phyloP scores from a whole-genome alignment of 257 asterid genomes.

The Nicotiana tomentosiformis region DNA sequence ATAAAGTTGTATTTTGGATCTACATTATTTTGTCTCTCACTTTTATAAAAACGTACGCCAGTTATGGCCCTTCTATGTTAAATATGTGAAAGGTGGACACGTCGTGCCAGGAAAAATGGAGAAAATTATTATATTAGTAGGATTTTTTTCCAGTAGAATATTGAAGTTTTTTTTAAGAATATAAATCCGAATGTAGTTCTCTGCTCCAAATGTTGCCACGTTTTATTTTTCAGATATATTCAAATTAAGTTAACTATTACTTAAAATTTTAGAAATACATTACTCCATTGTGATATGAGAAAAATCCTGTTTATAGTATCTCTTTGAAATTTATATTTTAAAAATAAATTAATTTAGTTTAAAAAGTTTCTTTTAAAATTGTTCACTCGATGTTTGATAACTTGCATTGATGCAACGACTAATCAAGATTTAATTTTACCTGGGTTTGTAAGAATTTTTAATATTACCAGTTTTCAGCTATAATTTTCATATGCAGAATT shows the following conservation, averaged over 20 bases:
- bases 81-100: not conserved
- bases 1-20: not conserved
- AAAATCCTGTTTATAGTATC: not conserved
- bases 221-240: not conserved
- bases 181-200: not conserved
- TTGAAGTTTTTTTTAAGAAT: not conserved
- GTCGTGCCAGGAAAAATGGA: not conserved
- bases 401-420: no score
- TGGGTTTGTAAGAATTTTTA: no score
- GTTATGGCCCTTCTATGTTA: not conserved
- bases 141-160: not conserved
- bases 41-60: not conserved
- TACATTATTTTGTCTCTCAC: not conserved
- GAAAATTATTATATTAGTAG: not conserved
- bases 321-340: not conserved
- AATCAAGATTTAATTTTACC: no score
- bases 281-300: not conserved
- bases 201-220: not conserved
- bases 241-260: not conserved
- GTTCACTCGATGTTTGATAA: no score
- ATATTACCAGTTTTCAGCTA: not conserved
- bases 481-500: not conserved
- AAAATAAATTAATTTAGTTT: not conserved
- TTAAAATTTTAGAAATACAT: not conserved
- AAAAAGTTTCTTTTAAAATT: no score